These are phyloP conservation scores for Globisporangium mamillatum DNA, from an alignment of 352 stramenopile genomes.

Conservation along the genomic window DNA sequence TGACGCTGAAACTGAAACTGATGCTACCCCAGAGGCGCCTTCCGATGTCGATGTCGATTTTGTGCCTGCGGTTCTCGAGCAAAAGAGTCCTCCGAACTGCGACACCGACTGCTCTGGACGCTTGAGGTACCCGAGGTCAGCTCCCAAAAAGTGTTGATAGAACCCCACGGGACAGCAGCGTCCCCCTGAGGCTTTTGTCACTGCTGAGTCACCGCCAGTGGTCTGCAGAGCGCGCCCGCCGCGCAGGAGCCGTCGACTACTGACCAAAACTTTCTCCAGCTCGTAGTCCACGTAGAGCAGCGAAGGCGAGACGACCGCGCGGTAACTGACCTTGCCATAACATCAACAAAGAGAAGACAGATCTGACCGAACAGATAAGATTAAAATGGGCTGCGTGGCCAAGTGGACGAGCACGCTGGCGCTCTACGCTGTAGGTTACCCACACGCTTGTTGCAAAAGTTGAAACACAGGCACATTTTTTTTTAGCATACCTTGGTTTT, in stretches of 20 bases:
- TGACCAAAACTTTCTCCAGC: neutral
- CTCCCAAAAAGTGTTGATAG: slow-evolving; percentile 1
- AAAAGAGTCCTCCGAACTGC: slow-evolving; percentile 2
- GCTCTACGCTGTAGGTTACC: too few species aligned
- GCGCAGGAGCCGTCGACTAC: neutral
- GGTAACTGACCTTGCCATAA: neutral
- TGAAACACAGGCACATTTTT: too few species aligned
- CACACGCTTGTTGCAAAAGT: too few species aligned
- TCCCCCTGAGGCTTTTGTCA: neutral
- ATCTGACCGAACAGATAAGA: too few species aligned
- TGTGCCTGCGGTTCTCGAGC: neutral
- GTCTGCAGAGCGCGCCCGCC: neutral
- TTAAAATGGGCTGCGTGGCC: too few species aligned
- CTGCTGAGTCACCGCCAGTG: neutral
- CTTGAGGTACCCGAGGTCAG: neutral
- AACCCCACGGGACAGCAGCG: neutral
- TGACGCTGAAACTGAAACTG: too few species aligned
- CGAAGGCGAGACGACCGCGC: neutral
- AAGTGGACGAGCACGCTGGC: too few species aligned
- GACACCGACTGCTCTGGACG: neutral
- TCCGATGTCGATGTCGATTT: neutral
- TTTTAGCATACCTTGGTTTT: too few species aligned
- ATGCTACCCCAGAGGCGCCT: neutral
- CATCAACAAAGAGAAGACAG: too few species aligned
- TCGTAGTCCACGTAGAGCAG: slow-evolving; percentile 5